phyloP scores from a whole-genome alignment of 2,329 filamentous ascomycete species.

The Metarhizium album region DNA sequence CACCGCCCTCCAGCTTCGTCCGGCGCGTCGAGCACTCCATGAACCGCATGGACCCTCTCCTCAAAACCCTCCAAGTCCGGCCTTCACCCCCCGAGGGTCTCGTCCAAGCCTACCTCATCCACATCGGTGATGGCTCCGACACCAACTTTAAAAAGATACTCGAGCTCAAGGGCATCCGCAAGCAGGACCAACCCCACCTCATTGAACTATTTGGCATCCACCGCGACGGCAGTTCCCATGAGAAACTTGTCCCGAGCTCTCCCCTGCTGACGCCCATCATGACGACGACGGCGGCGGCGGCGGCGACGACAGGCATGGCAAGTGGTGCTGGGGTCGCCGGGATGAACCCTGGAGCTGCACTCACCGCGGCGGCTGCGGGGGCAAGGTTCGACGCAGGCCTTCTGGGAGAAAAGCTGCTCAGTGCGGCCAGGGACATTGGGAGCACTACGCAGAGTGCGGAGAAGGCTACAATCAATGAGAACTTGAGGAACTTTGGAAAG shows the following conservation, averaged over 20 bases:
- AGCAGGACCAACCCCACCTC: slow-evolving; percentile 69
- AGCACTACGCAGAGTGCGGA: slow-evolving; percentile 39
- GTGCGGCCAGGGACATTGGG: slow-evolving; percentile 76
- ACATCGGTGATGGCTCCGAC: slow-evolving; percentile 88
- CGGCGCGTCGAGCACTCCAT: slow-evolving; percentile 81
- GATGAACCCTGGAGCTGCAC: slow-evolving; percentile 33
- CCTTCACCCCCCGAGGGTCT: slow-evolving; percentile 85
- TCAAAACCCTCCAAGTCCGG: slow-evolving; percentile 94
- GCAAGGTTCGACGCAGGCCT: slow-evolving; percentile 68
- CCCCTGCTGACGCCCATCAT: slow-evolving; percentile 61
- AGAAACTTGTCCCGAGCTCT: slow-evolving; percentile 59
- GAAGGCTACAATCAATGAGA: slow-evolving; percentile 76
- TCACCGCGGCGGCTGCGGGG: slow-evolving; percentile 24
- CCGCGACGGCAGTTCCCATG: slow-evolving; percentile 63
- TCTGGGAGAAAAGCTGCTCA: slow-evolving; percentile 80
- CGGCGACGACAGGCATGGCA: slow-evolving; percentile 20
- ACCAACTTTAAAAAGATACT: slow-evolving; percentile 93
- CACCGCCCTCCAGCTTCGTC: slow-evolving; percentile 52
- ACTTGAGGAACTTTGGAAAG: slow-evolving; percentile 89
- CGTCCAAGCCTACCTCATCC: slow-evolving; percentile 94
- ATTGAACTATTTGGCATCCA: slow-evolving; percentile 76
- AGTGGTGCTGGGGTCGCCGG: slow-evolving; percentile 24
- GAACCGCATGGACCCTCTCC: slow-evolving; percentile 77
- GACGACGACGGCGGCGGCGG: no score
- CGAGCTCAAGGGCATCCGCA: slow-evolving; percentile 86